phyloP scores from a whole-genome alignment of 129 eudicot species.

The Flaveria trinervia region DNA sequence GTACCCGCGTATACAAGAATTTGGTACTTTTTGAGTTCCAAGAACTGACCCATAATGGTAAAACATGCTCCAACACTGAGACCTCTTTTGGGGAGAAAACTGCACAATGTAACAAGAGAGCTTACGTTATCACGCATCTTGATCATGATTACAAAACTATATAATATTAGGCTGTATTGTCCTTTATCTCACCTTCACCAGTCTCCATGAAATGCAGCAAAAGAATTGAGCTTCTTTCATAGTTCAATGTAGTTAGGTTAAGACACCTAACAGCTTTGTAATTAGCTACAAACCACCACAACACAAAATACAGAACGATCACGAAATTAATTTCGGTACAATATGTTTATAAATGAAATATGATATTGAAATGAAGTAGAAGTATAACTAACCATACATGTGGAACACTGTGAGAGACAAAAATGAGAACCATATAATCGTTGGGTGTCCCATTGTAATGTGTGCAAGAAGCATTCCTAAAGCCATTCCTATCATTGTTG shows the following conservation, averaged over 20 bases:
- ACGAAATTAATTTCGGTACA: constrained; percentile 17
- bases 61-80: constrained; percentile 76
- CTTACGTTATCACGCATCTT: constrained; percentile 21
- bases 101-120: constrained; percentile 31
- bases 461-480: constrained; percentile 96
- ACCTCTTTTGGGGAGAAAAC: constrained; percentile 80
- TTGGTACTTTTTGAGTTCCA: constrained; percentile 53
- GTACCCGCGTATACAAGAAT: constrained; percentile 46
- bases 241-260: constrained; percentile 68
- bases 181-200: constrained; percentile 62
- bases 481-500: constrained; percentile 99
- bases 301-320: constrained; percentile 4
- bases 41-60: constrained; percentile 78
- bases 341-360: neutral
- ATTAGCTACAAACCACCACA: constrained; percentile 65
- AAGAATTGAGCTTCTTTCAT: constrained; percentile 86
- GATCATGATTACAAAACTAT: constrained; percentile 6
- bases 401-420: constrained; percentile 88
- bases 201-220: constrained; percentile 70
- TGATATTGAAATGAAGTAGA: constrained; percentile 13
- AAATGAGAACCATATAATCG: constrained; percentile 86
- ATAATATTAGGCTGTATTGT: neutral
- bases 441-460: constrained; percentile 69
- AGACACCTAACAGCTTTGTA: constrained; percentile 91
- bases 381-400: constrained; percentile 91